Evolutionary conservation across 2,329 filamentous ascomycete species (phyloP), one percentile per base, ranked within the genome.

Genomic region (Fusarium robinianum): DNA sequence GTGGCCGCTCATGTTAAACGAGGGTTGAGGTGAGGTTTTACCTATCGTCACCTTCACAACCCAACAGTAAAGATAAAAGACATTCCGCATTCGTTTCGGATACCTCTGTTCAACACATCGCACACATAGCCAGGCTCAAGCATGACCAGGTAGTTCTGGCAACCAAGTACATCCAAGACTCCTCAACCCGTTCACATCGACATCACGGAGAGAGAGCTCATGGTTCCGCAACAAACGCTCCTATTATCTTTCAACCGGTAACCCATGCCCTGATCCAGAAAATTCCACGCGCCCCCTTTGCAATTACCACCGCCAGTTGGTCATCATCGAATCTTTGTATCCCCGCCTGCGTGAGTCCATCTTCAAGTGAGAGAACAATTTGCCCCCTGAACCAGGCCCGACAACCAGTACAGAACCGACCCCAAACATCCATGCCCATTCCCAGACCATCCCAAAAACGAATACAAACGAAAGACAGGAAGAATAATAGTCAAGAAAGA

Each of bases 311-410:
- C 44, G 18, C 26, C 43, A 27, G 21, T 18, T 24, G 18, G n/a
- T n/a, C n/a, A n/a, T n/a, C n/a, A n/a, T n/a, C n/a, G n/a, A n/a
- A n/a, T 39, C 18, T 39, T 38, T 17, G 22, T 14, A 19, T 14
- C 23, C 27, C 14, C 14, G 12, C 12, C 41, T 31, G 15, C n/a
- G n/a, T n/a, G 22, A 38, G 3, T 35, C 37, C 27, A 27, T 38
- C 42, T 31, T 23, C 7, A 52, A 53, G 31, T 31, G 38, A 58
- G 23, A 41, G 57, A 57, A 41, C 49, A 57, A 53, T 46, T 59
- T 49, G 30, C 53, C 38, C 58, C 54, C 44, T 31, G 53, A 49
- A 30, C 57, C 41, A 41, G 32, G 25, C 52, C 43, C 43, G 50
- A 47, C 25, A 53, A 48, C 38, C 51, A 37, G 35, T 46, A 34